phyloP scores from a whole-genome alignment of 768 basidiomycete species.

The Coprinopsis strossmayeri region DNA sequence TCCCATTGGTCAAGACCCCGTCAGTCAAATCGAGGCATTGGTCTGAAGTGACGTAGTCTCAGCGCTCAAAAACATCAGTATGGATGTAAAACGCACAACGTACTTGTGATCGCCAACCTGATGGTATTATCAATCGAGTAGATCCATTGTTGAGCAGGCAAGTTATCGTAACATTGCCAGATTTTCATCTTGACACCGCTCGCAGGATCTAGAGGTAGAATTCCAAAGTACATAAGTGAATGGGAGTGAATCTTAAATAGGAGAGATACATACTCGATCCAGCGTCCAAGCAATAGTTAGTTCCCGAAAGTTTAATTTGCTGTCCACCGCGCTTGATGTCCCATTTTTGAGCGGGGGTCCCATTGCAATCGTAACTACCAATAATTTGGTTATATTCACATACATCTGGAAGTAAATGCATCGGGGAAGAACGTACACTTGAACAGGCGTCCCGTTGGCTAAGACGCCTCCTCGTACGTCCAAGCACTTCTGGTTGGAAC shows the following conservation, averaged over 20 bases:
- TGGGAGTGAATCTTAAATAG: no score
- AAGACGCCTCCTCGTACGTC: conserved; percentile 23
- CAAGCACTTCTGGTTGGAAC: conserved; percentile 17
- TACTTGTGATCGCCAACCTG: conserved; percentile 10
- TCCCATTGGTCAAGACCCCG: conserved; percentile 15
- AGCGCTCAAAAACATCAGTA: neutral
- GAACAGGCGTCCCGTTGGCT: conserved; percentile 23
- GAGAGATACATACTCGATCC: conserved; percentile 8
- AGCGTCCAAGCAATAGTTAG: conserved; percentile 15
- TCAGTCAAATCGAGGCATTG: conserved; percentile 19
- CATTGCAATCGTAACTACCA: conserved; percentile 16
- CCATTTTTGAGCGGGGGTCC: conserved; percentile 13
- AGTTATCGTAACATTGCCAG: conserved; percentile 16
- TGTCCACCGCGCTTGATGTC: conserved; percentile 13
- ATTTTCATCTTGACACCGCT: conserved; percentile 19
- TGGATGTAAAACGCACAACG: neutral
- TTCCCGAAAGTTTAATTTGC: conserved; percentile 13
- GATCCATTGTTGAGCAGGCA: conserved; percentile 16
- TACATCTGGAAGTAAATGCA: neutral
- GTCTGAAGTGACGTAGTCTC: neutral
- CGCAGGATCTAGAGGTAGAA: conserved; percentile 9
- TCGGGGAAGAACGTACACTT: conserved; percentile 20
- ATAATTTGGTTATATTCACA: neutral
- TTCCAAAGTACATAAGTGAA: no score
- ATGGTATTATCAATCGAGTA: conserved; percentile 13